Evolutionary conservation across 305 asterid species (phyloP).

Genomic region (Rubia tinctorum): DNA sequence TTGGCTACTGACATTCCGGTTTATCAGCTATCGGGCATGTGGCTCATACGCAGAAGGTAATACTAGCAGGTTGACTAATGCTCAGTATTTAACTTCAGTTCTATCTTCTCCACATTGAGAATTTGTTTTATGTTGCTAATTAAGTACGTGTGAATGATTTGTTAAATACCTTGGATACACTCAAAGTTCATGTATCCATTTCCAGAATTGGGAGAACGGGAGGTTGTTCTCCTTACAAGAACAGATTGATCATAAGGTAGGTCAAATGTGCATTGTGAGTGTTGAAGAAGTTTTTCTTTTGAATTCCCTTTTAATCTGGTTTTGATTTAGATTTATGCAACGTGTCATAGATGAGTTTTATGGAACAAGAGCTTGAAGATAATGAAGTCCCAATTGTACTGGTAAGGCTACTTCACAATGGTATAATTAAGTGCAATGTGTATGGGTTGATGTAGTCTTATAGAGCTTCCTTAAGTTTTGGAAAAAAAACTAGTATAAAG

Average conservation of each 20-base stretch:
- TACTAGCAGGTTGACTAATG: slow-evolving; percentile 7
- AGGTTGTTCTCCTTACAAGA: slow-evolving; percentile 87
- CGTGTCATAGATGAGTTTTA: slow-evolving; percentile 46
- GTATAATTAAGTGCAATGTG: neutral
- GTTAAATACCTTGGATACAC: slow-evolving; percentile 12
- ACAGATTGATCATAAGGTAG: slow-evolving; percentile 87
- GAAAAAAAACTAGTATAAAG: neutral
- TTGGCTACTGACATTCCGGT: slow-evolving; percentile 21
- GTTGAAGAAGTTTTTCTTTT: neutral
- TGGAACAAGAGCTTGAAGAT: slow-evolving; percentile 63
- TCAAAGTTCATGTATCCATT: slow-evolving; percentile 22
- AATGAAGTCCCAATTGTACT: slow-evolving; percentile 58
- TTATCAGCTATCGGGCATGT: slow-evolving; percentile 68
- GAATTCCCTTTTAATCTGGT: neutral
- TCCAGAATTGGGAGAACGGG: slow-evolving; percentile 72
- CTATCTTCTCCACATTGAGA: neutral
- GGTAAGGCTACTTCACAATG: slow-evolving; percentile 37
- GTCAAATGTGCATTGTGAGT: slow-evolving; percentile 11
- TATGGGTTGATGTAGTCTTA: neutral
- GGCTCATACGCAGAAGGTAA: slow-evolving; percentile 73
- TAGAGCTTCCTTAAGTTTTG: neutral
- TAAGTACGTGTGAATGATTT: neutral
- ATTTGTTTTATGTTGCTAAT: slow-evolving; percentile 5
- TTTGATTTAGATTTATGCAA: neutral
- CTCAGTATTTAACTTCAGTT: slow-evolving; percentile 6